phyloP scores from a whole-genome alignment of 257 asterid species.

The Hygrophila difformis region DNA sequence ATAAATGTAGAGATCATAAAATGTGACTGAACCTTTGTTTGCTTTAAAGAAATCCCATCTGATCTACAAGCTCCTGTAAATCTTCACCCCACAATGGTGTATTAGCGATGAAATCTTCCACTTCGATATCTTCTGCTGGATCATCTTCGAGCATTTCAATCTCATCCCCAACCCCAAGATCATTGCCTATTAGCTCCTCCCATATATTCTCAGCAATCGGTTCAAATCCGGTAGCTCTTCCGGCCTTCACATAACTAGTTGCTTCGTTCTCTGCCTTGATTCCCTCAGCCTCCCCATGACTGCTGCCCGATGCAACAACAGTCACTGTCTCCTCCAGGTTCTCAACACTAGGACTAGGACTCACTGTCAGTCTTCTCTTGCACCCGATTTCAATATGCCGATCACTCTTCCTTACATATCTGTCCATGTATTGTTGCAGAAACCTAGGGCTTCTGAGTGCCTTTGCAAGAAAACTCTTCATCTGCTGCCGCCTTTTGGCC shows the following conservation, averaged over 20 bases:
- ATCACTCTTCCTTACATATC: constrained; percentile 12
- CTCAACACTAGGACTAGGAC: constrained; percentile 43
- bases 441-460: constrained; percentile 43
- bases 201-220: constrained; percentile 33
- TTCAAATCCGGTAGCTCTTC: constrained; percentile 12
- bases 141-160: constrained; percentile 27
- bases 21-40: no score
- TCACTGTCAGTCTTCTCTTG: constrained; percentile 72
- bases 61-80: constrained; percentile 33
- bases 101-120: constrained; percentile 48
- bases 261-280: constrained; percentile 11
- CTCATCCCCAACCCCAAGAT: constrained; percentile 19
- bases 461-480: constrained; percentile 67
- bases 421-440: constrained; percentile 42
- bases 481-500: constrained; percentile 59
- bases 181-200: constrained; percentile 52
- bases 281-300: constrained; percentile 16
- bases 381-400: constrained; percentile 52
- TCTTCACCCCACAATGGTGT: constrained; percentile 68
- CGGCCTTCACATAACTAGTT: constrained; percentile 13
- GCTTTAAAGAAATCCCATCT: constrained; percentile 32
- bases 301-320: constrained; percentile 15
- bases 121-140: constrained; percentile 31
- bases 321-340: constrained; percentile 25
- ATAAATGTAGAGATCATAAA: no score